Evolutionary conservation across 192 early-diverging fungal species (phyloP), one percentile per base, ranked within the genome.

Genomic region (Coemansia sp.): DNA sequence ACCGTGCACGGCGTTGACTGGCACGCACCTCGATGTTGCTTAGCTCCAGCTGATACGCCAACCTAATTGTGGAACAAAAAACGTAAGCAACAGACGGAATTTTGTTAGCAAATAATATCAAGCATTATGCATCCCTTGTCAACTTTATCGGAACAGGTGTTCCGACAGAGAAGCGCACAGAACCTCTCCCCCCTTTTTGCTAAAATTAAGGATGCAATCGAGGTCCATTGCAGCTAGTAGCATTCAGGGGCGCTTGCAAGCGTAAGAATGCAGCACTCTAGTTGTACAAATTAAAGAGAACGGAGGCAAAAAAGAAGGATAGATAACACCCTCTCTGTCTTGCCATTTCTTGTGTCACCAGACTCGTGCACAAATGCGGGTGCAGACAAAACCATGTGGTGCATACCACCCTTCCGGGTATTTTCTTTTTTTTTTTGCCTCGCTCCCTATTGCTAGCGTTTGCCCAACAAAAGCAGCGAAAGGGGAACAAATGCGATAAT

Each of bases 1-100:
- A 82, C 40, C 79, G 74, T 2, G 79, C 79, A 25, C 71, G 74
- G 10, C 79, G 73, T 68, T 82, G 79, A 55, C 71, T 68, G 26
- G 79, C 79, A 12, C 79, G 79, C 49, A 71, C 70, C 46, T 82
- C 79, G 55, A 82, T 76, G 30, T 82, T 61, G 49, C 75, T 82
- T 26, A 82, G 62, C 61, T 77, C 79, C 26, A 82, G 75, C 75
- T 77, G 70, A 29, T 82, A 77, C 33, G 79, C 79, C 52, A 82
- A 43, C 42, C 75, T 77, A 82, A 34, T 55, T 18, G 2, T 18
- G n/a, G n/a, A 40, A 40, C 9, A 13, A 7, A 1, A 40, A 4
- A 40, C 10, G 39, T 13, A 40, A 13, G 0, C 10, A 40, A 40
- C 16, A 40, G 39, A n/a, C n/a, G n/a, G n/a, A n/a, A n/a, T n/a